Evolutionary conservation across 164 flowering plant genomes (phyloP), one percentile per base, ranked within the genome.

Genomic region (Chimonanthus salicifolius): DNA sequence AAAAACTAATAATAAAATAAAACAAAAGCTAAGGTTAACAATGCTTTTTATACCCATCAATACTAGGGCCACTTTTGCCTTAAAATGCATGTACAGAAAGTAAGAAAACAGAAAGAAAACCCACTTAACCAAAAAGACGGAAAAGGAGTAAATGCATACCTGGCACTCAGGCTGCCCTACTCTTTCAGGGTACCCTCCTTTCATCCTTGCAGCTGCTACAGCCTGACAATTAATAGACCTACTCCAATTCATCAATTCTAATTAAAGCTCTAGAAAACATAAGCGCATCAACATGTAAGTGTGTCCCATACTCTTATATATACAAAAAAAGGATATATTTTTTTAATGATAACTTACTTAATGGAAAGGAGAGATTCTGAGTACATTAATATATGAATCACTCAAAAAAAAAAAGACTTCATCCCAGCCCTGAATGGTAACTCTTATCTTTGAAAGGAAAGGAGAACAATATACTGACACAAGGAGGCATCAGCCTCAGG

Each of bases 131-230:
- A 51, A 49, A 13, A 54, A 50, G 11, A 21, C 0, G 43, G 33
- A 49, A 49, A 20, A 11, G 46, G 15, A 50, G 46, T 11, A 49
- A 49, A 21, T 49, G 62, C 70, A 77, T 86, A 84, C 99, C 98
- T 93, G 96, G 71, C 99, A 95, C 84, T 95, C 99, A 64, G 94
- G 98, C 73, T 94, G 97, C 69, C 98, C 98, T 58, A 86, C 60
- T 84, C 98, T 88, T 85, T 93, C 98, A 47, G 99, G 99, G 78
- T 83, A 93, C 67, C 89, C 97, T 62, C 99, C 99, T 71, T 84
- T 95, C 84, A 90, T 89, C 79, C 90, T 84, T 75, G 94, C 92
- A 72, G 94, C 85, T 54, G 90, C 99, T 81, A 92, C 86, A 72
- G 92, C 97, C 99, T 95, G 82, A 20, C 78, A 81, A 15, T 49